These are phyloP conservation scores for Entoloma clypeatum DNA, from an alignment of 1,284 basidiomycete species.

Conservation along the genomic window DNA sequence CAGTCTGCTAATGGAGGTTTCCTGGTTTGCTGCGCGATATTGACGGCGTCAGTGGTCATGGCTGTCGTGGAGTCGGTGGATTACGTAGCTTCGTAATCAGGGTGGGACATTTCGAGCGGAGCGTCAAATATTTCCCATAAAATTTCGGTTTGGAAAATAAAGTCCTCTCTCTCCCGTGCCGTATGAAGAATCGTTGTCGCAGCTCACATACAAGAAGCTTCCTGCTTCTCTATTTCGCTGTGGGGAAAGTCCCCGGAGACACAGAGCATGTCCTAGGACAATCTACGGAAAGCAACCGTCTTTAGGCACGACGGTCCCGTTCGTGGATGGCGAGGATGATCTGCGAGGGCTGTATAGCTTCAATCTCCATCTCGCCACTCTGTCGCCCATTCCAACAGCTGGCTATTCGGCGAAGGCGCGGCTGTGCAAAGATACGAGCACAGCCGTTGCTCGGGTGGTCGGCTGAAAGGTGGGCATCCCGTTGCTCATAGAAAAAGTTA, in stretches of 20 bases:
- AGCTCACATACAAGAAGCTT: conserved; percentile 66
- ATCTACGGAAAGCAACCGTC: conserved; percentile 66
- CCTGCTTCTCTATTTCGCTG: conserved; percentile 52
- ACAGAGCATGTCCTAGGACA: conserved; percentile 58
- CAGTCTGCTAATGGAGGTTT: conserved; percentile 41
- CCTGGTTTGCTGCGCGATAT: conserved; percentile 25
- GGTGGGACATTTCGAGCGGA: conserved; percentile 26
- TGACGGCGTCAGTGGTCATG: conserved; percentile 20
- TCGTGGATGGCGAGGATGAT: conserved; percentile 47
- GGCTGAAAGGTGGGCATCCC: conserved; percentile 37
- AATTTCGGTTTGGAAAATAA: conserved; percentile 23
- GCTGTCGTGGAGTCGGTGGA: conserved; percentile 5
- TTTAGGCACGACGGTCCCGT: conserved; percentile 58
- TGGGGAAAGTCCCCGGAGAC: conserved; percentile 92
- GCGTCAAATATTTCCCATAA: conserved; percentile 19
- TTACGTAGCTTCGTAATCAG: conserved; percentile 9
- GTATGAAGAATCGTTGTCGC: conserved; percentile 81
- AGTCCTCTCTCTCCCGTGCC: conserved; percentile 35
- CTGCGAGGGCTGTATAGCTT: conserved; percentile 28
- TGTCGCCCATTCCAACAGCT: conserved; percentile 42
- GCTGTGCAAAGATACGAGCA: conserved; percentile 76
- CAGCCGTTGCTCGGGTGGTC: conserved; percentile 41
- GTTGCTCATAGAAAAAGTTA: conserved; percentile 87
- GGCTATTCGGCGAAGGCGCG: conserved; percentile 37
- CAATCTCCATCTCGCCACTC: conserved; percentile 51